Conservation (phyloP, 2,329 filamentous ascomycete species). For the Fusarium sp. region DNA sequence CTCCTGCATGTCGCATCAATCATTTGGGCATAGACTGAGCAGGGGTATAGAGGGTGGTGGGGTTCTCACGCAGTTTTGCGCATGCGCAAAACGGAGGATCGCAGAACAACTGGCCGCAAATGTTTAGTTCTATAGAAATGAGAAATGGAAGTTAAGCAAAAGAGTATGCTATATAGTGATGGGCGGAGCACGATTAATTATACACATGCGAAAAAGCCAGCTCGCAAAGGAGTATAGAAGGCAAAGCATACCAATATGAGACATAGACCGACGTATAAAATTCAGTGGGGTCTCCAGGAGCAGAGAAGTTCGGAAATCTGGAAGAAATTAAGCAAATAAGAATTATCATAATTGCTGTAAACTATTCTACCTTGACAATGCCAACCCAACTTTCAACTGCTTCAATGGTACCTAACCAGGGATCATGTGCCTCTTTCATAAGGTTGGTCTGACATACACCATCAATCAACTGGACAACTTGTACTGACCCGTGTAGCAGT, state of each 20-base stretch:
- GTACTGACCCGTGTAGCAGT: neutral
- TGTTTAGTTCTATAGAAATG: neutral
- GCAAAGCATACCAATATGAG: neutral
- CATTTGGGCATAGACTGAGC: neutral
- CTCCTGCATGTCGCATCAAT: neutral
- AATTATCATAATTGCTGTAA: neutral
- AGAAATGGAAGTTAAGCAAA: neutral
- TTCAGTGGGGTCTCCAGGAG: neutral
- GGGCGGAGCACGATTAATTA: rapidly evolving
- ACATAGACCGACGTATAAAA: neutral
- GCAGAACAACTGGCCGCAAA: neutral
- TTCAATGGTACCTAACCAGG: neutral
- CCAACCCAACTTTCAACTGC: neutral
- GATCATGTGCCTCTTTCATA: neutral
- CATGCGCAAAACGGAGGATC: neutral
- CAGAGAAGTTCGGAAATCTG: neutral
- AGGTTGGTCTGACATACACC: neutral
- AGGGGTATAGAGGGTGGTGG: neutral
- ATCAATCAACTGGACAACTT: neutral
- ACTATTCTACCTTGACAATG: neutral
- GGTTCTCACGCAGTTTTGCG: neutral
- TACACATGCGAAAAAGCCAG: neutral
- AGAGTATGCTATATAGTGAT: neutral
- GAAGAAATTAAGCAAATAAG: neutral
- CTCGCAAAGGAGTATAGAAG: neutral